Evolutionary conservation across 768 basidiomycete species (phyloP).

Genomic region (Tulasnella sp.): DNA sequence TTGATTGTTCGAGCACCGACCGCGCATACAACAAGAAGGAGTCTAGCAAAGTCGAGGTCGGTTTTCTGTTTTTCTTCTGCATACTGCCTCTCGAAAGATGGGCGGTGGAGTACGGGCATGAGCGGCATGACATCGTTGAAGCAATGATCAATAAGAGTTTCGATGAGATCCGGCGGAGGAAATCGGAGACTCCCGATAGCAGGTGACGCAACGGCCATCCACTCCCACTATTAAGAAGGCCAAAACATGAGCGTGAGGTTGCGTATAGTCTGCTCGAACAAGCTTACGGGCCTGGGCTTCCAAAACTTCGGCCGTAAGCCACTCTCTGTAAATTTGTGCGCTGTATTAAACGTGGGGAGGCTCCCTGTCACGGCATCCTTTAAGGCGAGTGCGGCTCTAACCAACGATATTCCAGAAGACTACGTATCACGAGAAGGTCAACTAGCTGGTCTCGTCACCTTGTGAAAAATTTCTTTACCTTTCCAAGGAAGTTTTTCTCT

Average conservation of each 20-base stretch:
- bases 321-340: slow-evolving; percentile 3
- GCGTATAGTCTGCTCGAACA: slow-evolving; percentile 21
- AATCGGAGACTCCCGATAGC: slow-evolving; percentile 31
- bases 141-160: slow-evolving; percentile 48
- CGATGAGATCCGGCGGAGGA: slow-evolving; percentile 52
- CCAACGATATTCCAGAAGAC: slow-evolving; percentile 32
- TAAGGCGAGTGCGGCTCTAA: slow-evolving; percentile 46
- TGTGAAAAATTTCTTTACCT: neutral
- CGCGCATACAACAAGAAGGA: slow-evolving; percentile 63
- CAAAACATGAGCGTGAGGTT: slow-evolving; percentile 22
- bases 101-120: slow-evolving; percentile 61
- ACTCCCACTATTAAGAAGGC: slow-evolving; percentile 27
- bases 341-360: neutral
- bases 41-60: slow-evolving; percentile 44
- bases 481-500: slow-evolving; percentile 10
- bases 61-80: slow-evolving; percentile 39
- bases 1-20: slow-evolving; percentile 48
- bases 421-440: neutral
- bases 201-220: slow-evolving; percentile 22
- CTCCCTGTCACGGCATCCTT: slow-evolving; percentile 55
- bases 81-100: slow-evolving; percentile 48
- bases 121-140: slow-evolving; percentile 49
- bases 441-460: neutral
- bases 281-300: slow-evolving; percentile 12
- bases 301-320: slow-evolving; percentile 12